phyloP scores from a whole-genome alignment of 352 stramenopile species.

The Pythium biforme region DNA sequence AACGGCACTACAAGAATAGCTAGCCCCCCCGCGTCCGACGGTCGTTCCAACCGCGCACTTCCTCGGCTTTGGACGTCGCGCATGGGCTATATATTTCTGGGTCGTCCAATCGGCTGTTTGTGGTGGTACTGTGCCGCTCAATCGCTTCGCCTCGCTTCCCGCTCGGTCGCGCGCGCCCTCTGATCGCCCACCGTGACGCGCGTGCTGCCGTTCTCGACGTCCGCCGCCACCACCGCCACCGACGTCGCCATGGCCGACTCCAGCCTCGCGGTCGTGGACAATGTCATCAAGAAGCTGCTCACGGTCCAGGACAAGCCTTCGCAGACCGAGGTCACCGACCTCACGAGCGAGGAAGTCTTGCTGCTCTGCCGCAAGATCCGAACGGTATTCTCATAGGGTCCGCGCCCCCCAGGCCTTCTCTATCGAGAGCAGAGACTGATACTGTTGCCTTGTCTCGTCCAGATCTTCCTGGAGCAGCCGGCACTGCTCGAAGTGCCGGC shows the following conservation, averaged over 20 bases:
- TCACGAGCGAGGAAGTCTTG: constrained; percentile 78
- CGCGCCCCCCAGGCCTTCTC: no score
- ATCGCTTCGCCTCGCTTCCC: no score
- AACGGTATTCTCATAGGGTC: constrained; percentile 52
- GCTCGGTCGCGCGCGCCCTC: neutral
- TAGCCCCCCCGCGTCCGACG: no score
- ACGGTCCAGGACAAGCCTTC: constrained; percentile 69
- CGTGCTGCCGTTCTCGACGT: constrained; percentile 8
- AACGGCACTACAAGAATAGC: no score
- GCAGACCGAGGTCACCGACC: constrained; percentile 76
- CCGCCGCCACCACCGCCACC: neutral
- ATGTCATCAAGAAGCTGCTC: constrained; percentile 73
- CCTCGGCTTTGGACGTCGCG: no score
- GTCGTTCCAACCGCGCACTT: no score
- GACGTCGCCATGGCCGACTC: constrained; percentile 46
- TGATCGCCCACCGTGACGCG: constrained; percentile 21
- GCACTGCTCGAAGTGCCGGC: constrained; percentile 94
- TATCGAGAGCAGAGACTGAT: no score
- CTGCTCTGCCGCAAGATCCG: constrained; percentile 76
- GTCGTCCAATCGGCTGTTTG: no score
- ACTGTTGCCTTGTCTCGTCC: no score
- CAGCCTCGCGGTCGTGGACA: constrained; percentile 58
- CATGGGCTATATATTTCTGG: no score
- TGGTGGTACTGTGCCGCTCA: no score
- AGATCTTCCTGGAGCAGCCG: constrained; percentile 91